phyloP scores from a whole-genome alignment of 257 asterid genomes.

The Solanum pinnatisectum region DNA sequence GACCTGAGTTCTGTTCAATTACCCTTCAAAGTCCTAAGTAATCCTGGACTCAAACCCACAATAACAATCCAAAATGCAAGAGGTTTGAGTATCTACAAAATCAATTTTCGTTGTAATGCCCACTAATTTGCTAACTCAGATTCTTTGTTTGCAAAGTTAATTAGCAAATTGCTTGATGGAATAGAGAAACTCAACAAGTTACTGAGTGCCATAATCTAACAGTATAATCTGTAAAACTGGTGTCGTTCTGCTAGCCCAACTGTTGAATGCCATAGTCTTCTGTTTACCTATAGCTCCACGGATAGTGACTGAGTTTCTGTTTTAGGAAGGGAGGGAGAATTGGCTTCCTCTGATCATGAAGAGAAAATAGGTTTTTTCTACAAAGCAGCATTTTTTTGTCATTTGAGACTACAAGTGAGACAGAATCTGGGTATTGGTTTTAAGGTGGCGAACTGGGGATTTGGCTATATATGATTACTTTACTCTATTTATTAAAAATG shows the following conservation, averaged over 20 bases:
- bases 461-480: not conserved
- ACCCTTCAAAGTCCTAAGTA: not conserved
- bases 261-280: not conserved
- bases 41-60: not conserved
- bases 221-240: not conserved
- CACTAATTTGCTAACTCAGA: not conserved
- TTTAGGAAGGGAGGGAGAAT: not conserved
- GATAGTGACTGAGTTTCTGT: not conserved
- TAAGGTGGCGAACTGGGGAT: not conserved
- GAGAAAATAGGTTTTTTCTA: not conserved
- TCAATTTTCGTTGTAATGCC: not conserved
- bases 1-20: not conserved
- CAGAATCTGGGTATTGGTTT: not conserved
- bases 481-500: not conserved
- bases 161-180: not conserved
- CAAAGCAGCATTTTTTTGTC: not conserved
- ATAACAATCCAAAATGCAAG: not conserved
- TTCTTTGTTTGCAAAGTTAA: not conserved
- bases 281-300: not conserved
- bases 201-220: not conserved
- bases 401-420: not conserved
- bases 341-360: not conserved
- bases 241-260: not conserved
- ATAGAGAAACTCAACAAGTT: not conserved
- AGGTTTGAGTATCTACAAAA: not conserved